phyloP scores from a whole-genome alignment of 306 rosid species.

The Gastrolobium villosum region DNA sequence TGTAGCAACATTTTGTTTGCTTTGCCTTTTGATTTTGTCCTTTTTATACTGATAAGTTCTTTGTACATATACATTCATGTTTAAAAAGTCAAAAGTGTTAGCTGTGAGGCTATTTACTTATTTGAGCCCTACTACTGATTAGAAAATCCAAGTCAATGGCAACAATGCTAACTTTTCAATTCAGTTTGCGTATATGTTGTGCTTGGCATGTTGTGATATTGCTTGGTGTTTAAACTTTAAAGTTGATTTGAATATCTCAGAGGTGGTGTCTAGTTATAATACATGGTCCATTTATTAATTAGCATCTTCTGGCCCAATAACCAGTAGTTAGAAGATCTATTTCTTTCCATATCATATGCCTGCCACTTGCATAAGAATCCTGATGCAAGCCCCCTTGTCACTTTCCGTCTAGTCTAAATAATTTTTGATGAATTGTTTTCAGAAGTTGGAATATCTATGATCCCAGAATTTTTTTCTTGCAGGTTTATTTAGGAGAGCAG shows the following conservation, averaged over 20 bases:
- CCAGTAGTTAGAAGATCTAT: neutral
- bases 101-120: neutral
- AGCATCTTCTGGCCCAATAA: neutral
- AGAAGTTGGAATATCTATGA: slow-evolving; percentile 16
- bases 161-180: neutral
- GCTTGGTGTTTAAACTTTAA: slow-evolving; percentile 24
- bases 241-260: slow-evolving; percentile 1
- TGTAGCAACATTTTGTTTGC: neutral
- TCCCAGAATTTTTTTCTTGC: slow-evolving; percentile 48
- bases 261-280: neutral
- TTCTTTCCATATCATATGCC: neutral
- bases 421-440: neutral
- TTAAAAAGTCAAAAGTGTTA: neutral
- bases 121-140: neutral
- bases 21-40: neutral
- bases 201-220: slow-evolving; percentile 4
- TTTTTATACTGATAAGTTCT: neutral
- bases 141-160: neutral
- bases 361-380: slow-evolving; percentile 24
- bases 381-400: neutral
- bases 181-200: neutral
- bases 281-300: slow-evolving; percentile 13
- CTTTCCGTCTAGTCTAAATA: neutral
- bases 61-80: neutral
- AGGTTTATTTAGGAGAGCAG: slow-evolving; percentile 93